These are phyloP conservation scores for Chernovozyma sophiae-reginae DNA, from an alignment of 1,139 yeast species.

Conservation along the genomic window DNA sequence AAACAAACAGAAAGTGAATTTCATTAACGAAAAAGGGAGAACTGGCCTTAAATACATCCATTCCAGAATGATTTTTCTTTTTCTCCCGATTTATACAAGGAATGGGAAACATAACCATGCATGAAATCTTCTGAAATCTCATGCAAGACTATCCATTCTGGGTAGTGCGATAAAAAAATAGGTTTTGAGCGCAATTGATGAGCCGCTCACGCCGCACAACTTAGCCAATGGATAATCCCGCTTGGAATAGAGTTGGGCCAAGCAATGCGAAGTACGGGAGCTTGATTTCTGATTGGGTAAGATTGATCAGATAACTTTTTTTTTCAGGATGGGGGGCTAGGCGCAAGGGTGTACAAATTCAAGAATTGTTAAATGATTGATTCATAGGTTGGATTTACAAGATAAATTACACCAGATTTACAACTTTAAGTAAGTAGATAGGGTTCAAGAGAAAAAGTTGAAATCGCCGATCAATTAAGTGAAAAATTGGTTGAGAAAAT, in stretches of 20 bases:
- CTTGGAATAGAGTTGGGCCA: constrained; percentile 1
- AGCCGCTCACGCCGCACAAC: neutral
- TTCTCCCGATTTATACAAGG: neutral
- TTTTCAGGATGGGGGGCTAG: neutral
- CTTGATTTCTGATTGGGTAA: constrained; percentile 2
- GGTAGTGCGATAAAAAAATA: neutral
- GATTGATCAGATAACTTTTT: constrained; percentile 5
- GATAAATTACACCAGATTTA: too few species aligned
- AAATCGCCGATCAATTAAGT: too few species aligned
- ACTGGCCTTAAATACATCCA: neutral
- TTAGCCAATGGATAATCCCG: neutral
- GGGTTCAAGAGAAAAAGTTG: too few species aligned
- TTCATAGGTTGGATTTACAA: too few species aligned
- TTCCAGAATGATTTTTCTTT: too few species aligned
- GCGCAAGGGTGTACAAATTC: too few species aligned
- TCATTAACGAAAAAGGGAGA: neutral
- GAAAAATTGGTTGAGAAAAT: too few species aligned
- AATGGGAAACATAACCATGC: neutral
- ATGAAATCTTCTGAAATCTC: neutral
- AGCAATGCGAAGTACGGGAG: constrained; percentile 1
- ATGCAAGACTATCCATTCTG: neutral
- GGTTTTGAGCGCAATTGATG: neutral
- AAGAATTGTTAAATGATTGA: too few species aligned
- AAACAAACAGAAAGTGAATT: neutral
- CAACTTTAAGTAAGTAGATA: too few species aligned